phyloP scores from a whole-genome alignment of 2,329 filamentous ascomycete species.

The Cladosporium halotolerans region DNA sequence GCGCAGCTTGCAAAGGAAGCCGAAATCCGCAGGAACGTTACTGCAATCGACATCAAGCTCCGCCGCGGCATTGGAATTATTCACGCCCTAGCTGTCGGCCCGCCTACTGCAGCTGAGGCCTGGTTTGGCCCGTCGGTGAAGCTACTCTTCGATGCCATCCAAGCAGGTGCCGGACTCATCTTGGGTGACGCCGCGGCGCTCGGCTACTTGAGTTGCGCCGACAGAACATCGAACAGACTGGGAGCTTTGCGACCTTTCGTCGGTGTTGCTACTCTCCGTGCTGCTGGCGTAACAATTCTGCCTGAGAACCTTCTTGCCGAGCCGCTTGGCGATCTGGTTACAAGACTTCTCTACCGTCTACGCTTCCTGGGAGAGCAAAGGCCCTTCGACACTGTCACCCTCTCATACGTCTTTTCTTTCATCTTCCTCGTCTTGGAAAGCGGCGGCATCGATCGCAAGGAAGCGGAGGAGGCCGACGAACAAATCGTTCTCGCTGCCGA shows the following conservation, averaged over 20 bases:
- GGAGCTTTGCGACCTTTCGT: conserved; percentile 75
- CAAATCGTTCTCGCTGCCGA: conserved; percentile 86
- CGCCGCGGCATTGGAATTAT: conserved; percentile 82
- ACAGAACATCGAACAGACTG: conserved; percentile 66
- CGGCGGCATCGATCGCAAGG: conserved; percentile 65
- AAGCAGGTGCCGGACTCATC: conserved; percentile 73
- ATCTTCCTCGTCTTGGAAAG: conserved; percentile 71
- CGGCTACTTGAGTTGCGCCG: conserved; percentile 73
- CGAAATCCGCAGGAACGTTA: conserved; percentile 67
- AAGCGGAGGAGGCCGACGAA: conserved; percentile 73
- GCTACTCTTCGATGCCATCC: conserved; percentile 65
- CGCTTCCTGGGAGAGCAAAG: conserved; percentile 87
- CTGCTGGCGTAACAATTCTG: conserved; percentile 66
- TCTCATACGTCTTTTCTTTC: conserved; percentile 81
- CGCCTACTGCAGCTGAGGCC: conserved; percentile 77
- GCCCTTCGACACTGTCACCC: conserved; percentile 81
- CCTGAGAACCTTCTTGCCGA: conserved; percentile 69
- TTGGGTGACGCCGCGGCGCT: conserved; percentile 72
- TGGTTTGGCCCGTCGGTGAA: conserved; percentile 84
- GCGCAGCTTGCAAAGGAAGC: conserved; percentile 84
- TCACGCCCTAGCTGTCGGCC: conserved; percentile 71
- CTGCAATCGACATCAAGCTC: conserved; percentile 62
- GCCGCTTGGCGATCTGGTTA: conserved; percentile 72
- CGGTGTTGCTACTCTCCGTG: conserved; percentile 77
- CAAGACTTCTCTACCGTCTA: conserved; percentile 81